Conservation (phyloP, 2,329 filamentous ascomycete species). For the Fusarium xyrophilum region DNA sequence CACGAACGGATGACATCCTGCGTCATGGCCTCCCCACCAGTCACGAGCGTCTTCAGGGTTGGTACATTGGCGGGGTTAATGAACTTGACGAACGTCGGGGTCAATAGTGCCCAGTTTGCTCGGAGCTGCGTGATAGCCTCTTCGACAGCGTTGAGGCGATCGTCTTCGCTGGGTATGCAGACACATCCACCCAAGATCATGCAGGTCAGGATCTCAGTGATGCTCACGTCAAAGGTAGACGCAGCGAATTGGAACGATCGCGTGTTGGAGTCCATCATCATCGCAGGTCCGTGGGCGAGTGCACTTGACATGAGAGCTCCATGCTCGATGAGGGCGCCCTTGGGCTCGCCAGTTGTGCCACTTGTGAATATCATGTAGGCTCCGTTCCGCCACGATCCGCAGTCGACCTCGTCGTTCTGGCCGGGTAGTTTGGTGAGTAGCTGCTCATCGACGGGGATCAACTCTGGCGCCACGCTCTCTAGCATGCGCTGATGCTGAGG, state of each 20-base stretch:
- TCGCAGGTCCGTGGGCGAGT: constrained; percentile 28
- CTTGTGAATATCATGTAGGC: constrained; percentile 38
- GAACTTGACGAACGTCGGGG: constrained; percentile 31
- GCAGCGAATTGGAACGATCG: constrained; percentile 46
- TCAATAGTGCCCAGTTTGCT: constrained; percentile 34
- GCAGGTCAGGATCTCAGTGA: constrained; percentile 33
- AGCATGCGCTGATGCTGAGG: constrained; percentile 29
- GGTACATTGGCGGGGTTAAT: constrained; percentile 30
- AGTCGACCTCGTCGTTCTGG: not conserved
- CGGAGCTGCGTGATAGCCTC: constrained; percentile 21
- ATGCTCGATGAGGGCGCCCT: constrained; percentile 36
- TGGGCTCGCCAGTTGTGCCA: constrained; percentile 30
- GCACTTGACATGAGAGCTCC: constrained; percentile 30
- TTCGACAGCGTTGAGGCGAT: constrained; percentile 47
- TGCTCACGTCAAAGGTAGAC: constrained; percentile 44
- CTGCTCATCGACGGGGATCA: constrained; percentile 28
- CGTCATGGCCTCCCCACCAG: constrained; percentile 38
- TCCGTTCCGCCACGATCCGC: constrained; percentile 16
- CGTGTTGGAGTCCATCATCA: constrained; percentile 37
- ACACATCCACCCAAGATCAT: constrained; percentile 43
- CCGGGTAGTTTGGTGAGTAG: constrained; percentile 12
- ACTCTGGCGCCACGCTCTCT: constrained; percentile 8
- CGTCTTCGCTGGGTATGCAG: constrained; percentile 49
- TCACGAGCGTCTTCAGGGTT: constrained; percentile 31
- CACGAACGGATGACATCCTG: constrained; percentile 32